Base-by-base conservation (phyloP, 441 rosid species). In the Mallotus japonicus region DNA sequence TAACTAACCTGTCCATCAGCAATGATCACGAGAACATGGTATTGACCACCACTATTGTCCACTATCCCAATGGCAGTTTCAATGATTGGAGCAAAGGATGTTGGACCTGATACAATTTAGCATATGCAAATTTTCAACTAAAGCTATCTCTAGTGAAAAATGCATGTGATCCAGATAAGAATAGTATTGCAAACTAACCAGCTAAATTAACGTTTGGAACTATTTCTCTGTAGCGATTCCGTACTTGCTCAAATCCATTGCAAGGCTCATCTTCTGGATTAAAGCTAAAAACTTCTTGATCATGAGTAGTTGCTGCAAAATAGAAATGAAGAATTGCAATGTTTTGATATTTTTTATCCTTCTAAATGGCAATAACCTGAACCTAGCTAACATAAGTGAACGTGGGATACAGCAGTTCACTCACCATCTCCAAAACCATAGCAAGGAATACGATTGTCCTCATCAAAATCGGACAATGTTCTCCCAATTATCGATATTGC, bases 31-130 rank as follows among this genome's bases (percentile, higher is more conserved):
- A 92, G 84, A 79, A 93, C 92, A 73, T 93, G 98, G 79, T 94
- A 94, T 69, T 92, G 98, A 12, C 96, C 98, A 2, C 87, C 91
- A 73, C 97, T 92, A 70, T 81, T 83, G 82, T 92, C 94, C 51
- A 89, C 97, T 77, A 94, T 94, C 6, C 87, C 86, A 75, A 79
- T 81, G 37, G 92, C 93, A 87, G 85, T 90, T 70, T 94, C 92
- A 67, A 94, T 87, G 62, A 94, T 80, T 7, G 97, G 98, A 28
- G 96, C 95, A 77, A 92, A 92, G 59, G 98, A 94, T 57, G 98
- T 94, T 1, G 98, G 96, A 62, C 96, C 98, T 91, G 81, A 63
- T 73, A 62, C 53, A 44, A 42, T 75, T 42, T 54, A 50, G 17
- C 49, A 9, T 20, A 51, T 49, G 44, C 3, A 61, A 34, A 56